These are phyloP conservation scores for Ilyonectria sp. DNA, from an alignment of 2,329 filamentous ascomycete genomes.

Conservation along the genomic window DNA sequence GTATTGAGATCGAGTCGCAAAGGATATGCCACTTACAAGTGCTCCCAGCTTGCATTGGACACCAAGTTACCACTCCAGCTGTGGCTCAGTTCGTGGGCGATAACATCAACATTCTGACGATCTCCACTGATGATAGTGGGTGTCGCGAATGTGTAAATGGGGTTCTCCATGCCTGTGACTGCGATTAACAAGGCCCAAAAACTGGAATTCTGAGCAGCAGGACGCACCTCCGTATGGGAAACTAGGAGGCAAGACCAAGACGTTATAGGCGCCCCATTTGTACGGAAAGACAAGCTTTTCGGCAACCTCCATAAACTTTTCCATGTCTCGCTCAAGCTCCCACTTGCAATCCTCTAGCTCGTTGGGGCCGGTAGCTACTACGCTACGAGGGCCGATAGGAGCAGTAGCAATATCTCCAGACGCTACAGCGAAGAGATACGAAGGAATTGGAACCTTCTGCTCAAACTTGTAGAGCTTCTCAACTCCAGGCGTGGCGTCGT, in stretches of 20 bases:
- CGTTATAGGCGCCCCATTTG: conserved; percentile 95
- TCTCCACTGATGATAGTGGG: conserved; percentile 94
- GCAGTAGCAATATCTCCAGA: conserved; percentile 88
- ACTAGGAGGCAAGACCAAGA: conserved; percentile 88
- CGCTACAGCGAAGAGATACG: conserved; percentile 95
- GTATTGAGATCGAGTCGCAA: background rate
- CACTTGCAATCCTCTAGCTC: conserved; percentile 87
- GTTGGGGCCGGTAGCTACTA: conserved; percentile 90
- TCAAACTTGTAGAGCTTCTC: conserved; percentile 85
- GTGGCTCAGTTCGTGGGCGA: conserved; percentile 85
- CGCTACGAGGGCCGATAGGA: conserved; percentile 87
- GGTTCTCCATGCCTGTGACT: conserved; percentile 84
- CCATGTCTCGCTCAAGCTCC: conserved; percentile 92
- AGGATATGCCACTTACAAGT: conserved; percentile 68
- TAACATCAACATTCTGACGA: conserved; percentile 93
- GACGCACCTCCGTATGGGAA: conserved; percentile 86
- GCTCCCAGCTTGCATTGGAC: conserved; percentile 85
- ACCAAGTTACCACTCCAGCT: conserved; percentile 93
- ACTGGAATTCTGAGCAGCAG: background rate
- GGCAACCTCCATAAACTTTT: conserved; percentile 90
- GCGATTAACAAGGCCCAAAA: conserved; percentile 11
- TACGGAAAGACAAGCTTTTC: conserved; percentile 90
- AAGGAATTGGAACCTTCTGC: conserved; percentile 93
- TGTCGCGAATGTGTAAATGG: conserved; percentile 94
- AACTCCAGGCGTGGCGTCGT: conserved; percentile 60